These are phyloP conservation scores for Entomortierella beljakovae DNA, from an alignment of 192 early-diverging fungal genomes.

Conservation along the genomic window DNA sequence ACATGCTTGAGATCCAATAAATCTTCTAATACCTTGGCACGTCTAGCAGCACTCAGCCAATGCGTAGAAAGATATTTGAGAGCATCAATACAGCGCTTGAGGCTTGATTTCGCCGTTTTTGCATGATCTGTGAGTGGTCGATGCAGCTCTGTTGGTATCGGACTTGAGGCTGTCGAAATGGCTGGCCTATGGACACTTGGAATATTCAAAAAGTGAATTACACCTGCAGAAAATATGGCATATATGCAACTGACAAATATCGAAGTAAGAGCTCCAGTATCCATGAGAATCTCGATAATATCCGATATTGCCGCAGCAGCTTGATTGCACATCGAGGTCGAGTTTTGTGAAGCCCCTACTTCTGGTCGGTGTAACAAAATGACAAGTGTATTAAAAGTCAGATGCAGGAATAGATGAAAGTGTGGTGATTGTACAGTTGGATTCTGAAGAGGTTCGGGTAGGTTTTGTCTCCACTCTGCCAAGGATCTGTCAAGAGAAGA, in stretches of 20 bases:
- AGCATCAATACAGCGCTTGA: conserved; percentile 49
- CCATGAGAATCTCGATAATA: conserved; percentile 46
- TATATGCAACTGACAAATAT: conserved; percentile 51
- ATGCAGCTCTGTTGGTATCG: neutral
- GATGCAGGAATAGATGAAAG: conserved; percentile 48
- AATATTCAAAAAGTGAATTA: conserved; percentile 57
- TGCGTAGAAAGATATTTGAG: conserved; percentile 42
- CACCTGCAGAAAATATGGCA: conserved; percentile 52
- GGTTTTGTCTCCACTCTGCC: conserved; percentile 54
- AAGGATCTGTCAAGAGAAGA: conserved; percentile 38
- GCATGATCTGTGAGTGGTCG: neutral
- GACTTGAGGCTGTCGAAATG: conserved; percentile 19
- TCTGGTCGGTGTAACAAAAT: conserved; percentile 68
- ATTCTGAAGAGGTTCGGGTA: conserved; percentile 59
- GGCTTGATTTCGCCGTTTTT: conserved; percentile 36
- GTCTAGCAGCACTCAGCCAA: conserved; percentile 44
- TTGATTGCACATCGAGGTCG: conserved; percentile 43
- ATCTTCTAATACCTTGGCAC: conserved; percentile 50
- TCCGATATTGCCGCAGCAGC: conserved; percentile 54
- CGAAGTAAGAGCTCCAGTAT: conserved; percentile 28
- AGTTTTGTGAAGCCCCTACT: conserved; percentile 35
- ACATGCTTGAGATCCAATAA: conserved; percentile 51
- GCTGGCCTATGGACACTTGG: conserved; percentile 29
- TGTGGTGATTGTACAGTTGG: conserved; percentile 36
- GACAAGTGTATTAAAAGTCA: conserved; percentile 64